These are phyloP conservation scores for Puccinellia tenuiflora DNA, from an alignment of 176 grass and related monocot species.

Conservation along the genomic window DNA sequence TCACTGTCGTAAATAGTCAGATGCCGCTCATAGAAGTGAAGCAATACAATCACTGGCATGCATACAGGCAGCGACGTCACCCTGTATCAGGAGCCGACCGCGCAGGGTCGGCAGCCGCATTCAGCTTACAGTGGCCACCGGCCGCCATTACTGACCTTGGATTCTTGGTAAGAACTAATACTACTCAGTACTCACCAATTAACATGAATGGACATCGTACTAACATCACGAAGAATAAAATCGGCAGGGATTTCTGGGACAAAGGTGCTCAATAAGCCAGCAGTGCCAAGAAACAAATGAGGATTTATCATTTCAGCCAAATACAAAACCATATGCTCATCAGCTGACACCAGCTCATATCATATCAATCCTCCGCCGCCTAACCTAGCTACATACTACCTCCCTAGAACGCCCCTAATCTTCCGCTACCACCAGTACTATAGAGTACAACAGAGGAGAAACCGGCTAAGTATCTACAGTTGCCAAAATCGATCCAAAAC, in stretches of 20 bases:
- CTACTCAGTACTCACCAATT: no score
- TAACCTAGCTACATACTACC: constrained; percentile 2
- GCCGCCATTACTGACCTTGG: neutral
- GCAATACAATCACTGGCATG: neutral
- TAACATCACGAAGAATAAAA: no score
- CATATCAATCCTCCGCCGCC: neutral
- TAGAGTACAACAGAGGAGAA: constrained; percentile 32
- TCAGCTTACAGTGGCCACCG: neutral
- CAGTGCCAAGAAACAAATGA: constrained; percentile 17
- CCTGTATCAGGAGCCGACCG: neutral
- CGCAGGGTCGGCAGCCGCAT: neutral
- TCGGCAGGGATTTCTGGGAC: neutral
- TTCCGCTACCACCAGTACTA: constrained; percentile 14
- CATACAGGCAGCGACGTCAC: neutral
- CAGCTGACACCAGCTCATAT: neutral
- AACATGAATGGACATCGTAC: no score
- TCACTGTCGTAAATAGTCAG: neutral
- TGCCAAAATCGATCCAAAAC: constrained; percentile 31
- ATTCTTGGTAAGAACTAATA: neutral
- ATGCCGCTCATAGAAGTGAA: constrained; percentile 27
- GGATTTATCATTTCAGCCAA: constrained; percentile 25
- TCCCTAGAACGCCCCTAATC: constrained; percentile 9
- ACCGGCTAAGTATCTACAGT: constrained; percentile 32
- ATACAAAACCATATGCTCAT: constrained; percentile 30
- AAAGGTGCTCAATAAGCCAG: neutral